Evolutionary conservation across 148 eudicot genomes (phyloP), one percentile per base, ranked within the genome.

Genomic region (Simmondsia chinensis): DNA sequence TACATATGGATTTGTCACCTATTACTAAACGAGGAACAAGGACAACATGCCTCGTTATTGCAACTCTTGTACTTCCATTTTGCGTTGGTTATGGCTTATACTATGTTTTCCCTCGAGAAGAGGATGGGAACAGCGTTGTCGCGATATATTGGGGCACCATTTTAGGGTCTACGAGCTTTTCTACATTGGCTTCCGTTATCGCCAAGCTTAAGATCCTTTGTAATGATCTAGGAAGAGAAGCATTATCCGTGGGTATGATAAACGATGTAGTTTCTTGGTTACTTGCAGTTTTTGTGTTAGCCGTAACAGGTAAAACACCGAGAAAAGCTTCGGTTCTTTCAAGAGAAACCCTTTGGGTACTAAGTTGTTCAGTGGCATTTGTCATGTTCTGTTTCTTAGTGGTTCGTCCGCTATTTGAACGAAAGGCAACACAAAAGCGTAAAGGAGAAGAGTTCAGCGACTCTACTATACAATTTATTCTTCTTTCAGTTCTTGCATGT

Each of bases 391-490:
- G 71, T 17, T 17, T 43, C 1, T 6, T 33, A 11, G 48, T 50
- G 4, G 13, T 72, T 2, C 70, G 80, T 6, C 82, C 77, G 23
- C 37, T 1, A 36, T 82, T 5, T 10, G 21, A 1, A 62, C 52
- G 54, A n/a, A 64, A 14, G 48, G 64, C 14, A 13, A 41, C 5
- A 50, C n/a, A 29, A 4, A 53, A 52, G 4, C 39, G 61, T 0
- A 54, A 69, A 3, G 79, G 79, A 4, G 66, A 74, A 4, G 60
- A 50, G 3, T 56, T 54, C 26, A 63, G 71, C 11, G 71, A 71
- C 30, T 54, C 49, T 5, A 19, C 58, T 10, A 31, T 68, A 9
- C 54, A 68, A 5, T 23, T 42, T 1, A 29, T 82, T 7, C 46
- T 82, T 2, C 46, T 56, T 7, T 60, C 73, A n/a, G 65, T 59